phyloP scores from a whole-genome alignment of 495 filamentous ascomycete species.

The Sordaria brevicollis region DNA sequence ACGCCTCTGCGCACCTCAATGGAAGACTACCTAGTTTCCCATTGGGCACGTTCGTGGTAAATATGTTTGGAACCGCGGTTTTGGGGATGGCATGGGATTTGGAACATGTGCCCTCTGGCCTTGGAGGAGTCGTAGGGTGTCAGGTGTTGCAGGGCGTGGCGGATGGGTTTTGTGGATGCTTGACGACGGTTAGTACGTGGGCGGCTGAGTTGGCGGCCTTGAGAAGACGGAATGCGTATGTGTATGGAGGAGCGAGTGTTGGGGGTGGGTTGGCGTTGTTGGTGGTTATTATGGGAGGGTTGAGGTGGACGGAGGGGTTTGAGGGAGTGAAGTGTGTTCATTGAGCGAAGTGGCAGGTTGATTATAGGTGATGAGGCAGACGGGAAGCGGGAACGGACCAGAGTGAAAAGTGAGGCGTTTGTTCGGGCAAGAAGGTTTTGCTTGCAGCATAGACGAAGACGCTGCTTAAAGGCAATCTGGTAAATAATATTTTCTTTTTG shows the following conservation, averaged over 20 bases:
- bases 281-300: slow-evolving; percentile 69
- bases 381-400: too few relatives aligned
- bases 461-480: too few relatives aligned
- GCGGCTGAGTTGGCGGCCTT: slow-evolving; percentile 67
- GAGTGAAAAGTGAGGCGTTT: neutral
- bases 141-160: slow-evolving; percentile 74
- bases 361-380: neutral
- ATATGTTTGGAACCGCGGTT: slow-evolving; percentile 60
- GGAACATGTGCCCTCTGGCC: slow-evolving; percentile 45
- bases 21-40: slow-evolving; percentile 59
- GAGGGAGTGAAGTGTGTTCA: slow-evolving; percentile 33
- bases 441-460: too few relatives aligned
- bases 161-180: slow-evolving; percentile 85
- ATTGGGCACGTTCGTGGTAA: slow-evolving; percentile 79
- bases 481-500: neutral
- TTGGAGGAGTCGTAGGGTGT: slow-evolving; percentile 50
- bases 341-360: slow-evolving; percentile 3
- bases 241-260: slow-evolving; percentile 64
- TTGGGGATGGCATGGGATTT: slow-evolving; percentile 62
- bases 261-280: slow-evolving; percentile 50
- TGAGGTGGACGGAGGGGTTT: slow-evolving; percentile 67
- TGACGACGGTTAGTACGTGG: slow-evolving; percentile 93
- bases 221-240: slow-evolving; percentile 55
- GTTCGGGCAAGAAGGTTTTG: too few relatives aligned
- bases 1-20: slow-evolving; percentile 58